These are phyloP conservation scores for Aurantiochytrium sp. DNA, from an alignment of 108 stramenopile species.

Conservation along the genomic window DNA sequence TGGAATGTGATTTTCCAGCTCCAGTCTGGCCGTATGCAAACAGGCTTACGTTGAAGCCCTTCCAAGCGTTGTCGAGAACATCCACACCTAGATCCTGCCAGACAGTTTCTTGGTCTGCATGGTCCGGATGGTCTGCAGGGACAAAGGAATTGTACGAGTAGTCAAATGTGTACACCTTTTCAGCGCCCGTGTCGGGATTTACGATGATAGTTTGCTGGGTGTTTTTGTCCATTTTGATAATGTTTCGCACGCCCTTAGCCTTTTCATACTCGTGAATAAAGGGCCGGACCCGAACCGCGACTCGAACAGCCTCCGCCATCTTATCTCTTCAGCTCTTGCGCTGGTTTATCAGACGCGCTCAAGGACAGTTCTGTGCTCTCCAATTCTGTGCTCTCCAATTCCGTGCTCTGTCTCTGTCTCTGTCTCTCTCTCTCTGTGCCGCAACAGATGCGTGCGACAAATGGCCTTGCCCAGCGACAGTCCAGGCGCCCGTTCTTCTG, in stretches of 20 bases:
- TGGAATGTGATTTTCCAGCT: conserved; percentile 22
- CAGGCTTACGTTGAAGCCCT: conserved; percentile 24
- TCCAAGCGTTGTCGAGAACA: neutral
- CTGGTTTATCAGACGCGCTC: no score
- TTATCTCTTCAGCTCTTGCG: no score
- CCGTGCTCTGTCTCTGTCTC: no score
- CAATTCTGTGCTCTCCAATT: no score
- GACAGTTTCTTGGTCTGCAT: neutral
- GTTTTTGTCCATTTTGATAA: neutral
- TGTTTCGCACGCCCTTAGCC: neutral
- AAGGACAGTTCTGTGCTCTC: no score
- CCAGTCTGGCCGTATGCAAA: conserved; percentile 35
- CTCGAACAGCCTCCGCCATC: conserved; percentile 4
- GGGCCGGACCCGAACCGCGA: conserved; percentile 23
- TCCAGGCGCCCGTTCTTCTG: no score
- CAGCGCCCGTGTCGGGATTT: conserved; percentile 11
- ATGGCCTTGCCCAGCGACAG: no score
- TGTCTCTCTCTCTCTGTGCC: no score
- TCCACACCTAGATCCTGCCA: conserved; percentile 21
- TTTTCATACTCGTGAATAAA: conserved; percentile 22
- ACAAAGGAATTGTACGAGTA: conserved; percentile 19
- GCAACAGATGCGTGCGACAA: no score
- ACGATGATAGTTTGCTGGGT: neutral
- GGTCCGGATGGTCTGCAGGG: neutral
- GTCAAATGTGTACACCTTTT: conserved; percentile 20